Percentiles rank a stretch among this genome's conserved stretches.
These are phyloP conservation scores for Pyrenochaeta sp. DNA, from an alignment of 2,329 filamentous ascomycete genomes.

Conservation along the genomic window DNA sequence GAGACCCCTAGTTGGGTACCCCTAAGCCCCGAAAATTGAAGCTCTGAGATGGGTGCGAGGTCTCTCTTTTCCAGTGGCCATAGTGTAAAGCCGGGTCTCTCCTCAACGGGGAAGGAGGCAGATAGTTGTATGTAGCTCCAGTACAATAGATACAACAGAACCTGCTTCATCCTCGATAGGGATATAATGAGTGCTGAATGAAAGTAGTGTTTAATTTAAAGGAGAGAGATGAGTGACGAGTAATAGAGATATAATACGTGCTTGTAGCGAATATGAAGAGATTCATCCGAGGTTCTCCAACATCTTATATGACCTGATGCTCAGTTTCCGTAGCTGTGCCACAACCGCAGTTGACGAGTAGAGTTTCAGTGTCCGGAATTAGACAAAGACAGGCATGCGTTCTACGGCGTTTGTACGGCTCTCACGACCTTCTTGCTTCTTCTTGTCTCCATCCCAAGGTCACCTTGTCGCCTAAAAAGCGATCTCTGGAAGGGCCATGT, in stretches of 20 bases:
- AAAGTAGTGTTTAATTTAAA: neutral
- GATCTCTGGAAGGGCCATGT: neutral
- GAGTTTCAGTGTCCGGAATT: constrained; percentile 2
- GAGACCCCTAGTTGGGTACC: constrained; percentile 4
- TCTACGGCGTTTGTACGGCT: constrained; percentile 3
- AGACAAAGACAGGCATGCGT: constrained; percentile 7
- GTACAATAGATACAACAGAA: neutral
- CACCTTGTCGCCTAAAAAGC: neutral
- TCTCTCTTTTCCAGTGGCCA: constrained; percentile 10
- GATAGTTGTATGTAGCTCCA: constrained; percentile 5
- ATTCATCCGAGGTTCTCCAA: neutral
- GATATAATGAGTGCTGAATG: constrained; percentile 1
- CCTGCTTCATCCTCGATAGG: constrained; percentile 4
- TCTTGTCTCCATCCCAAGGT: constrained; percentile 1
- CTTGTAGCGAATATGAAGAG: neutral
- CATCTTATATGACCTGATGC: neutral
- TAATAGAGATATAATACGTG: neutral
- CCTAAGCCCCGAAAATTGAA: constrained; percentile 4
- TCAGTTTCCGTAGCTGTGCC: neutral
- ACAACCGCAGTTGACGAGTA: neutral
- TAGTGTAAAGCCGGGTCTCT: constrained; percentile 11
- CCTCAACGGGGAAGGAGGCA: constrained; percentile 9
- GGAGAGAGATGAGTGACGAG: neutral
- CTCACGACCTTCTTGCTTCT: constrained; percentile 2
- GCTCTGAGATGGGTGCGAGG: neutral